phyloP scores from a whole-genome alignment of 768 basidiomycete genomes.

The Lactifluus volemus region DNA sequence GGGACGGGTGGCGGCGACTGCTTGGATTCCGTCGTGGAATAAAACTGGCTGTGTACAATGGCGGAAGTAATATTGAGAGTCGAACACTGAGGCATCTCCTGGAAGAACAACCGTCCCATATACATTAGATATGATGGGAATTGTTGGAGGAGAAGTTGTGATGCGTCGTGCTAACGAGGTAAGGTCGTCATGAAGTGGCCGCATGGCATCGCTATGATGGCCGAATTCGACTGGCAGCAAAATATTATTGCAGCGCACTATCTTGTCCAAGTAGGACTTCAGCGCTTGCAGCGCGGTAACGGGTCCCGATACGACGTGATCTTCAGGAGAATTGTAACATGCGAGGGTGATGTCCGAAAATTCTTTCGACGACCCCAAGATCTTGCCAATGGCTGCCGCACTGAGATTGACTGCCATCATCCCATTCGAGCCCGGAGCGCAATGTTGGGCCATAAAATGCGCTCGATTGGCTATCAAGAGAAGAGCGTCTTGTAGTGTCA shows the following conservation, averaged over 20 bases:
- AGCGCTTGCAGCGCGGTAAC: constrained; percentile 35
- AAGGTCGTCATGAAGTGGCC: constrained; percentile 44
- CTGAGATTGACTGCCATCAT: constrained; percentile 52
- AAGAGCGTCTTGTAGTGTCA: constrained; percentile 50
- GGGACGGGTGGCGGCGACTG: constrained; percentile 28
- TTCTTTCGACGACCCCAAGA: constrained; percentile 27
- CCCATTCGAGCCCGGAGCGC: constrained; percentile 37
- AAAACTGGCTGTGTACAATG: constrained; percentile 53
- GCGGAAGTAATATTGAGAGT: constrained; percentile 43
- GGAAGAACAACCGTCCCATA: constrained; percentile 43
- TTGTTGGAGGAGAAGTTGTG: constrained; percentile 36
- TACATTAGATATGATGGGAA: constrained; percentile 59
- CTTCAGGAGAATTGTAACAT: constrained; percentile 50
- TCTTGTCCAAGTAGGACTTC: constrained; percentile 32
- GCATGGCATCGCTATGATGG: constrained; percentile 62
- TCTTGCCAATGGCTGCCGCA: constrained; percentile 27
- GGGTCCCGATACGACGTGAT: constrained; percentile 55
- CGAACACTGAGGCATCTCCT: constrained; percentile 42
- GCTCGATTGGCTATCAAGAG: constrained; percentile 48
- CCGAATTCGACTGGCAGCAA: constrained; percentile 50
- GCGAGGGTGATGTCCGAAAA: constrained; percentile 40
- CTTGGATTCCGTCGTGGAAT: constrained; percentile 43
- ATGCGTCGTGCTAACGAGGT: constrained; percentile 31
- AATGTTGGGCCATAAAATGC: constrained; percentile 45
- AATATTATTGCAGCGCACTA: constrained; percentile 31